phyloP scores from a whole-genome alignment of 73 alveolate genomes.

The Blepharisma stoltei region DNA sequence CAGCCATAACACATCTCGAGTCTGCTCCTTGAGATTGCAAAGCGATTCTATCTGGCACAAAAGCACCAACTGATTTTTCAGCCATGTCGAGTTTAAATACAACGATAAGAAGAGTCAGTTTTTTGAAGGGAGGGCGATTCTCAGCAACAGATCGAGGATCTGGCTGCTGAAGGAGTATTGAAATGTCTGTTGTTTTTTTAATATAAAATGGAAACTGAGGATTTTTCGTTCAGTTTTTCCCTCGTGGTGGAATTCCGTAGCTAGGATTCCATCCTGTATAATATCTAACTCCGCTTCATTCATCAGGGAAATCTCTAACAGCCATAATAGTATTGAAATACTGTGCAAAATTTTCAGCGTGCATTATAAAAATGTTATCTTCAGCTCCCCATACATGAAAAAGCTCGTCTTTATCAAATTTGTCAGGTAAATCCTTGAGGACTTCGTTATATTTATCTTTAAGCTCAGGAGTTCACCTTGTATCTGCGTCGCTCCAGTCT shows the following conservation, averaged over 20 bases:
- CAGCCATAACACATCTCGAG: constrained; percentile 55
- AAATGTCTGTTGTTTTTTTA: constrained; percentile 36
- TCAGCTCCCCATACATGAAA: constrained; percentile 51
- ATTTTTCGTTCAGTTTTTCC: constrained; percentile 52
- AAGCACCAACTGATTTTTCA: constrained; percentile 35
- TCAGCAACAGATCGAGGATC: constrained; percentile 54
- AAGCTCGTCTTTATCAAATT: constrained; percentile 44
- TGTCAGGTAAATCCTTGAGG: background rate
- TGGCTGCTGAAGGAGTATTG: constrained; percentile 41
- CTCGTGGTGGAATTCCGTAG: constrained; percentile 58
- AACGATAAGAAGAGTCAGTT: constrained; percentile 31
- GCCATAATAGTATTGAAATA: constrained; percentile 49
- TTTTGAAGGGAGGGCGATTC: constrained; percentile 50
- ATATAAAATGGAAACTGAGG: constrained; percentile 45
- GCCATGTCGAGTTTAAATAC: constrained; percentile 36
- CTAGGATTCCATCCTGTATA: constrained; percentile 56
- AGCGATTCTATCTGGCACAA: constrained; percentile 42
- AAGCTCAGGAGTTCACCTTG: constrained; percentile 12
- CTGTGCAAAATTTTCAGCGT: constrained; percentile 45
- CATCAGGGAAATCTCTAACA: constrained; percentile 62
- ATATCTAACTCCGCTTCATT: constrained; percentile 47
- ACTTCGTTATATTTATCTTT: background rate
- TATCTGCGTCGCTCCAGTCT: constrained; percentile 17
- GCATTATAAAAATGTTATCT: constrained; percentile 60
- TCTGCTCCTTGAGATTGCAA: constrained; percentile 51